These are phyloP conservation scores for Psilocybe tampanensis DNA, from an alignment of 768 basidiomycete species.

Conservation along the genomic window DNA sequence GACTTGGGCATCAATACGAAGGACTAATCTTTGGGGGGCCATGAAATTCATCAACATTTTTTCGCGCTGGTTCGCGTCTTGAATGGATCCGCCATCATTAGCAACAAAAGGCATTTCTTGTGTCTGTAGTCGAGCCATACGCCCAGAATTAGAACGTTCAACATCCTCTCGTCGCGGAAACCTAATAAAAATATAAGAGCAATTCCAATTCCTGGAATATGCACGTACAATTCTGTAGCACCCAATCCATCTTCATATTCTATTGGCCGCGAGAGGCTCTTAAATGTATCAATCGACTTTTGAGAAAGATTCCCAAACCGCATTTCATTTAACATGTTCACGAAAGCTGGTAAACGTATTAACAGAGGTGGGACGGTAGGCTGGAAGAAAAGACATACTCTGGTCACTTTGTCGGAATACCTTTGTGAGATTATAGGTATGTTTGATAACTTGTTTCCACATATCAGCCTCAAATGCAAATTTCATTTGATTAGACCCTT, in stretches of 20 bases:
- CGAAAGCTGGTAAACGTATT: constrained; percentile 66
- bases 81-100: constrained; percentile 62
- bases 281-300: constrained; percentile 73
- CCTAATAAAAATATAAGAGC: constrained; percentile 39
- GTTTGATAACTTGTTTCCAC: constrained; percentile 75
- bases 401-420: constrained; percentile 95
- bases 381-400: constrained; percentile 46
- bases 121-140: constrained; percentile 64
- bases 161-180: constrained; percentile 94
- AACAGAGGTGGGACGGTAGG: background rate
- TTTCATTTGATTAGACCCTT: constrained; percentile 57
- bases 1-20: constrained; percentile 85
- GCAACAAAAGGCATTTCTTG: constrained; percentile 57
- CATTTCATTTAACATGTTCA: constrained; percentile 99
- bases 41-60: constrained; percentile 91
- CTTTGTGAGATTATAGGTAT: constrained; percentile 91
- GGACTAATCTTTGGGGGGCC: constrained; percentile 69
- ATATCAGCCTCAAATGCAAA: constrained; percentile 90
- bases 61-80: constrained; percentile 57
- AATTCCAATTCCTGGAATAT: background rate
- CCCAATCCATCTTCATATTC: constrained; percentile 79
- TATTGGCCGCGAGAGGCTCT: constrained; percentile 67
- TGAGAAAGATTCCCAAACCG: constrained; percentile 76
- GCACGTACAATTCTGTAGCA: constrained; percentile 85
- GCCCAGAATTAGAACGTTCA: constrained; percentile 74